A percentile compares a stretch with the other conserved stretches of the same genome.
These are phyloP conservation scores for Phytophthora crassamura DNA, from an alignment of 352 stramenopile genomes.

Conservation along the genomic window DNA sequence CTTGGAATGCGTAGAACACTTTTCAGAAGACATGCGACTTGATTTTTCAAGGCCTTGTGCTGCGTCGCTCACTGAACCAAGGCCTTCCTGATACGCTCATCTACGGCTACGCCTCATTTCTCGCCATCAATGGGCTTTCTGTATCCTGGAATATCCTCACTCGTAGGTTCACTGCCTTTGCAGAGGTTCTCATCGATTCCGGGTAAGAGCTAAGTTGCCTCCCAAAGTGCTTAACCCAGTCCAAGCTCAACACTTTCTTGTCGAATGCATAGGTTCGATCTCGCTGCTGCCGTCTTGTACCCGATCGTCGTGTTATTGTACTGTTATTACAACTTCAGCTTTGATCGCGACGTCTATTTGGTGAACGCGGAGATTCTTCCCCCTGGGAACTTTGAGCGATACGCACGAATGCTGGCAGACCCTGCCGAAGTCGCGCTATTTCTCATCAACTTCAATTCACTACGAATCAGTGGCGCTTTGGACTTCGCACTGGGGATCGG, in stretches of 20 bases:
- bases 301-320: slow-evolving; percentile 34
- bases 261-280: slow-evolving; percentile 36
- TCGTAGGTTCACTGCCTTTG: slow-evolving; percentile 26
- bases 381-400: slow-evolving; percentile 39
- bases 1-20: slow-evolving; percentile 23
- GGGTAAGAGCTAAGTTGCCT: slow-evolving; percentile 8
- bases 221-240: no score
- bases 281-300: slow-evolving; percentile 37
- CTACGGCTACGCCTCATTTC: slow-evolving; percentile 26
- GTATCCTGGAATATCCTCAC: slow-evolving; percentile 22
- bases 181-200: slow-evolving; percentile 44
- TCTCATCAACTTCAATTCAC: slow-evolving; percentile 38
- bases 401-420: slow-evolving; percentile 32
- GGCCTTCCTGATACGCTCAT: slow-evolving; percentile 28
- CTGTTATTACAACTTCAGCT: slow-evolving; percentile 33
- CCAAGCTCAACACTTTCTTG: no score
- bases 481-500: slow-evolving; percentile 45
- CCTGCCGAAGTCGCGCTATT: slow-evolving; percentile 39
- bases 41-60: slow-evolving; percentile 26
- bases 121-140: slow-evolving; percentile 32
- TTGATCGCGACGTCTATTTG: slow-evolving; percentile 33
- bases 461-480: slow-evolving; percentile 32
- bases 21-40: slow-evolving; percentile 35
- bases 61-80: slow-evolving; percentile 23
- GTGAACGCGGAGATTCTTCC: slow-evolving; percentile 31